Base-by-base conservation (phyloP, 2,329 filamentous ascomycete species). In the Sporothrix variecibatus region DNA sequence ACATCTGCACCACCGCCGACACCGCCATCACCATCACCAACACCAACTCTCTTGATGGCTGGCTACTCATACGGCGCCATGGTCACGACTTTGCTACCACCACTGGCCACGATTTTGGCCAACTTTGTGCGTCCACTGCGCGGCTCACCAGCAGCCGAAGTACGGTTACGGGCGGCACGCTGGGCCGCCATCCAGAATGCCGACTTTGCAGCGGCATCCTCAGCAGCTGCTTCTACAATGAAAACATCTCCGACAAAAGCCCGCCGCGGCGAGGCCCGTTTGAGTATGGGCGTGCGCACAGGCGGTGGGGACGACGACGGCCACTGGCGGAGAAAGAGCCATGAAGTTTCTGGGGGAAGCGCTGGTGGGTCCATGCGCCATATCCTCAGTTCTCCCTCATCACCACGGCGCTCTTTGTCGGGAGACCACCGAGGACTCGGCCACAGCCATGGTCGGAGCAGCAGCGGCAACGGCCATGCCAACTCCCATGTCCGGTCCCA, bases 1-100 rank as follows among this genome's bases (percentile, higher is more conserved):
- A 23, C 58, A 77, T 7, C 72, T 75, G 68, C 76, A n/a, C 11
- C 60, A 2, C 5, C n/a, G 0, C 15, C 20, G 2, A 11, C n/a
- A 8, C 20, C 38, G 11, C n/a, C 43, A 5, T 23, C 28, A 8
- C 83, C n/a, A n/a, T n/a, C n/a, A n/a, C n/a, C n/a, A 11, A 9
- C 67, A 3, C 83, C 82, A 2, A 73, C 85, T 67, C 79, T 91
- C 2, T 78, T 97, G 5, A 85, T 71, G 7, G 92, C 88, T 1
- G 95, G 95, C 15, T 98, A 98, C 81, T 97, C 94, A 0, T 98
- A 98, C 81, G 96, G 96, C 60, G 93, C 94, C 4, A 88, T 97
- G 79, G 89, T 98, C 53, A 90, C 94, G 1, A 90, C 88, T 0
- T 90, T 92, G 74, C 86, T 97, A 0, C 93, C 94, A 0, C 85